These are phyloP conservation scores for Dioscorea cayenensis DNA, from an alignment of 116 monocot species.

Conservation along the genomic window DNA sequence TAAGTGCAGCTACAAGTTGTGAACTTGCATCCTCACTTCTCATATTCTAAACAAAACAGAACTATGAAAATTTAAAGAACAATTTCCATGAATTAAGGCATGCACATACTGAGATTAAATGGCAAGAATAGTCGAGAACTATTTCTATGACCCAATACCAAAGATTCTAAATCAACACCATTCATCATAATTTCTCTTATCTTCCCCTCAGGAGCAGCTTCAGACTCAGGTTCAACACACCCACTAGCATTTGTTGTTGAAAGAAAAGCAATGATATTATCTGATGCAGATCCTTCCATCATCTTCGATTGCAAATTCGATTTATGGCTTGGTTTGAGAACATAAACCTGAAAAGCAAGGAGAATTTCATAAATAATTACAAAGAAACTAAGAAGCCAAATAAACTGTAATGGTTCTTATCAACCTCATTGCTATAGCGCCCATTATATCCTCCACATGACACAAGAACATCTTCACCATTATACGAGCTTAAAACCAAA, in stretches of 20 bases:
- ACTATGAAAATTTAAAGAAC: background rate
- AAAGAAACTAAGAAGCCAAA: background rate
- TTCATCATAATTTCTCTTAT: slow-evolving; percentile 70
- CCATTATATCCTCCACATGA: slow-evolving; percentile 99
- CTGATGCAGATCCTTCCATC: slow-evolving; percentile 40
- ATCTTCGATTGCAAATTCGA: slow-evolving; percentile 46
- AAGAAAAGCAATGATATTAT: slow-evolving; percentile 34
- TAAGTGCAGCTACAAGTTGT: slow-evolving; percentile 34
- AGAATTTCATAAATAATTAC: slow-evolving; percentile 4
- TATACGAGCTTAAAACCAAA: slow-evolving; percentile 63
- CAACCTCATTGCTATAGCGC: slow-evolving; percentile 88
- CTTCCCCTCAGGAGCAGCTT: slow-evolving; percentile 63
- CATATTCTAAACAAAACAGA: slow-evolving; percentile 30
- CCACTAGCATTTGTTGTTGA: slow-evolving; percentile 39
- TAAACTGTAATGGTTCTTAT: background rate
- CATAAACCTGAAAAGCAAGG: slow-evolving; percentile 55
- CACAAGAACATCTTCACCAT: slow-evolving; percentile 81
- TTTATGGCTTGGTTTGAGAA: slow-evolving; percentile 88
- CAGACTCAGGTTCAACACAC: slow-evolving; percentile 56
- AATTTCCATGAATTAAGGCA: background rate
- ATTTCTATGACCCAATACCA: slow-evolving; percentile 28
- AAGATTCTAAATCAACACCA: slow-evolving; percentile 41
- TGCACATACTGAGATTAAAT: background rate
- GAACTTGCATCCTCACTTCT: slow-evolving; percentile 35
- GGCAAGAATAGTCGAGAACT: background rate